Base-by-base conservation (phyloP, 1,139 yeast species). In the Candida neerlandica region DNA sequence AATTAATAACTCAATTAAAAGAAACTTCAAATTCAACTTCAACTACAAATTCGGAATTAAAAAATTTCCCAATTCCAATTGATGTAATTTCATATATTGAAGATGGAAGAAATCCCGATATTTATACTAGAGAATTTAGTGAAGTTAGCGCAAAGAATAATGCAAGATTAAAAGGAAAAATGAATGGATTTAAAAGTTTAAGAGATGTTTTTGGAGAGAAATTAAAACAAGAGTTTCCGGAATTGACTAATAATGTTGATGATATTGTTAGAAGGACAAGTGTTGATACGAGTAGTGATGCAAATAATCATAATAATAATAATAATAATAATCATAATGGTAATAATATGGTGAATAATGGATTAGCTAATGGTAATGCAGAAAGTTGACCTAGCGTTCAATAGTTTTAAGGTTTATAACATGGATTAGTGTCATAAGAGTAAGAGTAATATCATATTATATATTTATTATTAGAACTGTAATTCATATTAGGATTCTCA, bases 91-190 rank as follows among this genome's bases (percentile, higher is more conserved):
- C 85, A 53, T 88, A 94, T 63, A 89, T 94, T 43, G 98, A 94
- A 63, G 96, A 91, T 60, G 99, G 99, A 2, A 76, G 99, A 57
- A 94, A 94, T 63, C 99, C 99, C 0, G 98, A 94, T 63, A 92
- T 94, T 44, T 94, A 94, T 66, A 91, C 98, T 0, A 78, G 99
- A 63, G 99, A 95, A 68, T 94, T 94, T 69, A 90, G 92, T 10
- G 99, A 94, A 65, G 89, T 94, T 41, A 87, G 94, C 18, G 86
- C 92, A 27, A 86, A 89, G 59, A 85, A 91, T 52, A 94, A 94
- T 65, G 97, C 96, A 60, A 82, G 86, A 55, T 75, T 94, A 52
- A 82, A 91, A 63, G 99, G 97, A 9, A 89, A 89, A 65, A 84
- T 85, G 77, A 61, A 71, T 41, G 91, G 86, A 0, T 78, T 86